A percentile compares a stretch with the other conserved stretches of the same genome.
Evolutionary conservation across 106 monocot genomes (phyloP).

Genomic region (Gastrodia elata): DNA sequence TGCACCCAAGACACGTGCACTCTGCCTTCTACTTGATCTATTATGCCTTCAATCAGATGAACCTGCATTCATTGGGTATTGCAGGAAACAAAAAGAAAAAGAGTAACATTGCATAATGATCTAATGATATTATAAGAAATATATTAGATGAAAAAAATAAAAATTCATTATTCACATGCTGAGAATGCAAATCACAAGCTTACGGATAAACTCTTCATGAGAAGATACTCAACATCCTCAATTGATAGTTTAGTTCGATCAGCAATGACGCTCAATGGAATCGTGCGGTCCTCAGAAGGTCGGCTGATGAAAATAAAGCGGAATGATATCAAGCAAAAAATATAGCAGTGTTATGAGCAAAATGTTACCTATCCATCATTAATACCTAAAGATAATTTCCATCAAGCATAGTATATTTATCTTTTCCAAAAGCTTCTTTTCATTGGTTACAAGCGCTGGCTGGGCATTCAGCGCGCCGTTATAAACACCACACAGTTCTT

Average conservation of each 20-base stretch:
- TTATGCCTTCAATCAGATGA: conserved; percentile 92
- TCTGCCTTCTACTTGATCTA: conserved; percentile 84
- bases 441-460: conserved; percentile 73
- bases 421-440: conserved; percentile 84
- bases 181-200: conserved; percentile 5
- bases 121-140: not conserved
- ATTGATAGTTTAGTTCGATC: conserved; percentile 79
- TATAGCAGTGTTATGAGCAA: not conserved
- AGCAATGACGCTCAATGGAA: conserved; percentile 79
- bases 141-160: not conserved
- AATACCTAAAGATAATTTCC: conserved; percentile 97
- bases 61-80: too few relatives aligned
- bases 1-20: conserved; percentile 94
- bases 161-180: not conserved
- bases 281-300: conserved; percentile 84
- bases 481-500: conserved; percentile 83
- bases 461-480: conserved; percentile 86
- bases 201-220: conserved; percentile 98
- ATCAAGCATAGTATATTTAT: conserved; percentile 95
- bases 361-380: not conserved
- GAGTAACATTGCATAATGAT: not conserved
- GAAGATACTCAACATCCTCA: conserved; percentile 89
- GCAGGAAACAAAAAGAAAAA: not conserved
- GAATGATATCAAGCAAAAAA: not conserved
- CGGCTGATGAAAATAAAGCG: conserved; percentile 49